These are phyloP conservation scores for Garcileccinum viscosum DNA, from an alignment of 1,284 basidiomycete genomes.

Conservation along the genomic window DNA sequence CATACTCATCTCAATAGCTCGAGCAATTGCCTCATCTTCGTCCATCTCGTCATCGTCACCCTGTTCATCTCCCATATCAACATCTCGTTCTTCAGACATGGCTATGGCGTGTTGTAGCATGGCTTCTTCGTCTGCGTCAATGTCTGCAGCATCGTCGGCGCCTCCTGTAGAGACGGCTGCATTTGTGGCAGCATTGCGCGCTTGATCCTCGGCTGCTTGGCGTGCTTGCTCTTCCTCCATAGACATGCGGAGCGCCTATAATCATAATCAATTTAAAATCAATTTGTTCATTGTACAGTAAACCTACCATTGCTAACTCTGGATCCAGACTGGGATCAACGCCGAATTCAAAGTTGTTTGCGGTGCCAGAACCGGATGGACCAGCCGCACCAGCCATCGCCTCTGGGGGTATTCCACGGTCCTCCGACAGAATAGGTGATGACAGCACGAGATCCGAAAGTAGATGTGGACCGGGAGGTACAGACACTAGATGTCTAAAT, in stretches of 20 bases:
- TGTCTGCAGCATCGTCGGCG: constrained; percentile 42
- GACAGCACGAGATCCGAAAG: constrained; percentile 85
- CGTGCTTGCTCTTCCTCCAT: constrained; percentile 96
- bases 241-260: constrained; percentile 93
- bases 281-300: background rate
- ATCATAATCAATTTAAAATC: constrained; percentile 7
- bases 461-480: constrained; percentile 80
- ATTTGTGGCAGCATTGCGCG: constrained; percentile 41
- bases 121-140: constrained; percentile 71
- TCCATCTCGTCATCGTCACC: constrained; percentile 54
- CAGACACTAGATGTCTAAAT: constrained; percentile 80
- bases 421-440: constrained; percentile 84
- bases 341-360: constrained; percentile 83
- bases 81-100: constrained; percentile 56
- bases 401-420: constrained; percentile 76
- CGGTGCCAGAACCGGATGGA: constrained; percentile 52
- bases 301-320: constrained; percentile 90
- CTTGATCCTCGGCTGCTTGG: constrained; percentile 65
- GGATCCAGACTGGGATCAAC: constrained; percentile 96
- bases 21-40: constrained; percentile 61
- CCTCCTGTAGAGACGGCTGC: constrained; percentile 33
- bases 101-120: constrained; percentile 70
- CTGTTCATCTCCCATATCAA: constrained; percentile 44
- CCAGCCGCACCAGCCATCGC: constrained; percentile 56
- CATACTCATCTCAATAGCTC: constrained; percentile 68